These are phyloP conservation scores for Striga asiatica DNA, from an alignment of 257 asterid genomes.

Conservation along the genomic window DNA sequence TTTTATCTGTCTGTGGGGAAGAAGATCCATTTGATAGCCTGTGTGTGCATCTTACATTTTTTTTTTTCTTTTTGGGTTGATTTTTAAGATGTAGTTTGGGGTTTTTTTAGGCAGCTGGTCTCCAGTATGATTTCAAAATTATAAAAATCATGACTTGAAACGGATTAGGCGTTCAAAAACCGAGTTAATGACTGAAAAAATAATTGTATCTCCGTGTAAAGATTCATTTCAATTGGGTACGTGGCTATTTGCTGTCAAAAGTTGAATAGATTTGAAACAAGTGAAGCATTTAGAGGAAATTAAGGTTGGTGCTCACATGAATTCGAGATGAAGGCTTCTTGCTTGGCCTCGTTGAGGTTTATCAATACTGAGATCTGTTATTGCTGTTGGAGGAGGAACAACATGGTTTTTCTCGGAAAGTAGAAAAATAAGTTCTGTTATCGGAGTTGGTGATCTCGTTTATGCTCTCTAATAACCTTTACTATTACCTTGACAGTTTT, in stretches of 20 bases:
- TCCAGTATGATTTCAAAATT: too few species aligned
- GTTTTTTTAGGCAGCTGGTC: too few species aligned
- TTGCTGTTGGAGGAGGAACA: background rate
- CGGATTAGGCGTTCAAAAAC: background rate
- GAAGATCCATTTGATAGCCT: too few species aligned
- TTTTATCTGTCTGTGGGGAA: too few species aligned
- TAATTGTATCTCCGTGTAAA: background rate
- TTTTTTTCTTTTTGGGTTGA: too few species aligned
- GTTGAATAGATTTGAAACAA: background rate
- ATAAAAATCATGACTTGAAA: background rate
- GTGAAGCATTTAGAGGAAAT: background rate
- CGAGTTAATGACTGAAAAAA: background rate
- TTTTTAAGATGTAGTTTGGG: too few species aligned
- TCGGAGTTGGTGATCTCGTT: background rate
- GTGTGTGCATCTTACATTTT: too few species aligned
- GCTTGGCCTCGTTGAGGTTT: background rate
- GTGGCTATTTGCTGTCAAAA: background rate
- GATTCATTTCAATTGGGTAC: background rate
- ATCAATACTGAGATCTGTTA: background rate
- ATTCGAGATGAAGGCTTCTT: background rate
- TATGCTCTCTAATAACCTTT: background rate
- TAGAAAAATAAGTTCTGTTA: background rate
- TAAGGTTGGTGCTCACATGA: background rate
- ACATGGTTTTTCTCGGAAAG: background rate
- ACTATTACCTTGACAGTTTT: background rate